These are phyloP conservation scores for Scedosporium apiospermum DNA, from an alignment of 2,329 filamentous ascomycete genomes.

Conservation along the genomic window DNA sequence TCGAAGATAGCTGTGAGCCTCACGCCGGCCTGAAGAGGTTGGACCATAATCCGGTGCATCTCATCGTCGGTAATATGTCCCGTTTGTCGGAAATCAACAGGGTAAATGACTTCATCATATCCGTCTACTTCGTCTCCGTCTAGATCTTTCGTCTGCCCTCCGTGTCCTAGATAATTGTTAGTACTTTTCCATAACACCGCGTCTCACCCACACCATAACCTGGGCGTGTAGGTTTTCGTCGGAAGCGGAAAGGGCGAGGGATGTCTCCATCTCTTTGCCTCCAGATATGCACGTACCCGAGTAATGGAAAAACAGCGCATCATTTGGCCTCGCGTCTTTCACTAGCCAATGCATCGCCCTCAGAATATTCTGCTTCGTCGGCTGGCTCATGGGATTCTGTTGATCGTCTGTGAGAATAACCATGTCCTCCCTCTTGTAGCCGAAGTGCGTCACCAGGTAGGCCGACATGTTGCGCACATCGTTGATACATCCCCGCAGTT, in stretches of 20 bases:
- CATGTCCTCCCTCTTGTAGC: slow-evolving; percentile 94
- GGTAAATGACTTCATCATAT: slow-evolving; percentile 77
- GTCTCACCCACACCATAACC: too few species aligned
- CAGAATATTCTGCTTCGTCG: slow-evolving; percentile 89
- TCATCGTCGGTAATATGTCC: slow-evolving; percentile 79
- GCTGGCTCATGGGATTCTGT: slow-evolving; percentile 94
- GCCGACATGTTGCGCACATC: slow-evolving; percentile 95
- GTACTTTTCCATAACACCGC: slow-evolving; percentile 8
- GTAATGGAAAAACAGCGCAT: slow-evolving; percentile 96
- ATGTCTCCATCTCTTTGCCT: neutral
- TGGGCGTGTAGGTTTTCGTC: neutral
- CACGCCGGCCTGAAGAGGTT: slow-evolving; percentile 44
- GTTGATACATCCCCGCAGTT: slow-evolving; percentile 90
- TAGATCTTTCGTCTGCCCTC: slow-evolving; percentile 70
- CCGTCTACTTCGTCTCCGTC: slow-evolving; percentile 76
- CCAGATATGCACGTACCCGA: slow-evolving; percentile 48
- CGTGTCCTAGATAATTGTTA: slow-evolving; percentile 48
- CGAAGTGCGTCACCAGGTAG: slow-evolving; percentile 81
- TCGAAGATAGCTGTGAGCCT: slow-evolving; percentile 54
- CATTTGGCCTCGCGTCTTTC: slow-evolving; percentile 84
- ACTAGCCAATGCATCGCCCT: slow-evolving; percentile 97
- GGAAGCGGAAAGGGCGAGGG: neutral
- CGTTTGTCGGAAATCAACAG: slow-evolving; percentile 69
- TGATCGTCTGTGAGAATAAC: slow-evolving; percentile 93
- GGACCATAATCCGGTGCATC: slow-evolving; percentile 66